Percentiles rank a stretch among this genome's conserved stretches.
Evolutionary conservation across 176 grass and related monocot genomes (phyloP).

Genomic region (Eleusine indica): DNA sequence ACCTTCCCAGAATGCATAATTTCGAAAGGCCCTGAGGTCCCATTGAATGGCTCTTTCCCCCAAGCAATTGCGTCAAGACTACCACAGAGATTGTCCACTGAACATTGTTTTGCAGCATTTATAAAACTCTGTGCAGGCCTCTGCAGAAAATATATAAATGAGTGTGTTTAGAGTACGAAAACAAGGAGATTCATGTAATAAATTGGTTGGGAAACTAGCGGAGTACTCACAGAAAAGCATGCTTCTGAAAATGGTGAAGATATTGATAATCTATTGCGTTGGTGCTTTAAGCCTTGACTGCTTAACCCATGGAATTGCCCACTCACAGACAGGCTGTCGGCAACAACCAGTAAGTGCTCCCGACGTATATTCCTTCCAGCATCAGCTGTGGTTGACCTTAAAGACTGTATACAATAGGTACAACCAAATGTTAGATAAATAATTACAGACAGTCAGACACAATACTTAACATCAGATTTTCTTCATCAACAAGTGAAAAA

Average conservation of each 20-base stretch:
- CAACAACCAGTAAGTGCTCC: constrained; percentile 66
- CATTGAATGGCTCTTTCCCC: constrained; percentile 82
- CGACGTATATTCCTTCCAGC: constrained; percentile 63
- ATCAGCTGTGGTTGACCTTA: constrained; percentile 72
- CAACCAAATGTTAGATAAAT: constrained; percentile 35
- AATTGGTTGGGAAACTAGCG: constrained; percentile 18
- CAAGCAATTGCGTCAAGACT: constrained; percentile 79
- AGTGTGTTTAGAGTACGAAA: constrained; percentile 11
- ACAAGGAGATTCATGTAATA: constrained; percentile 33
- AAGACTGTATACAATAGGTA: constrained; percentile 57
- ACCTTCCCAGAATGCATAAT: constrained; percentile 74
- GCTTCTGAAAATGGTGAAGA: constrained; percentile 95
- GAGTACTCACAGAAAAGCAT: constrained; percentile 87
- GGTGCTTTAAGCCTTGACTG: constrained; percentile 73
- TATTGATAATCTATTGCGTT: constrained; percentile 55
- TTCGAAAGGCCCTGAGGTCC: constrained; percentile 83
- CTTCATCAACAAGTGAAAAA: constrained; percentile 35
- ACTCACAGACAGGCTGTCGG: constrained; percentile 74
- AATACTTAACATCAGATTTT: too few species aligned
- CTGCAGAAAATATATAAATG: constrained; percentile 55
- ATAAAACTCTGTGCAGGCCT: constrained; percentile 80
- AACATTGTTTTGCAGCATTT: constrained; percentile 78
- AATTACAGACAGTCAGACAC: not conserved
- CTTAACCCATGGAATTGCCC: constrained; percentile 83
- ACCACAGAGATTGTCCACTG: constrained; percentile 73